Base-by-base conservation (phyloP, 1,284 basidiomycete species). In the Tilletia walkeri region DNA sequence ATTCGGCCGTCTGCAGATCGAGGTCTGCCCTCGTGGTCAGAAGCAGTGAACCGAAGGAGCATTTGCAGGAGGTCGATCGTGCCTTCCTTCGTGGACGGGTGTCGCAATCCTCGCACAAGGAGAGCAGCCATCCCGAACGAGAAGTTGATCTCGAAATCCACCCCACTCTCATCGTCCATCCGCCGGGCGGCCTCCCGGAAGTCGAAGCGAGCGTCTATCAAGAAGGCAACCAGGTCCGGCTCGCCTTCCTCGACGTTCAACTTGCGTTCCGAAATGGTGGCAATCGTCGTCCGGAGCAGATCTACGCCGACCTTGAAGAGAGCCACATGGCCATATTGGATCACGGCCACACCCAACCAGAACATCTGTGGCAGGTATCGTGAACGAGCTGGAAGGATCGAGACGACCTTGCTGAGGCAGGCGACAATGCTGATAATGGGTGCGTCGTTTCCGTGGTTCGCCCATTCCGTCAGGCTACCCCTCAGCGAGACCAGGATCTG, bases 401-500 rank as follows among this genome's bases (percentile, higher is more conserved):
- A 75, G 72, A 81, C 80, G 48, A 81, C 77, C 71, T 81, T 80
- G 72, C 74, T 72, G 34, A 81, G 74, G 66, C 80, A 81, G 7
- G 77, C 77, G 36, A 81, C 77, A 69, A 81, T 81, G 72, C 78
- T 80, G 73, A 80, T 76, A 72, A 81, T 78, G n/a, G 80, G 76
- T 70, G 75, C 78, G 36, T 78, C 74, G 4, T 80, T 78, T 68
- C 71, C 75, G 39, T 69, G 70, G 68, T 74, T 77, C 4, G 77
- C 77, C 80, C 80, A 81, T 41, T 81, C 80, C 50, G 70, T 75
- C 66, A 81, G 76, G n/a, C 76, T 78, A 36, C 77, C 79, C 36
- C 81, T 70, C 61, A 82, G 88, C 0, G 92, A 91, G 16, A 93
- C 90, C 12, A 94, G 87, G 85, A 94, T 92, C 82, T 94, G 93